A percentile compares a stretch with the other conserved stretches of the same genome.
These are phyloP conservation scores for Esteya vermicola DNA, from an alignment of 2,329 filamentous ascomycete species.

Conservation along the genomic window DNA sequence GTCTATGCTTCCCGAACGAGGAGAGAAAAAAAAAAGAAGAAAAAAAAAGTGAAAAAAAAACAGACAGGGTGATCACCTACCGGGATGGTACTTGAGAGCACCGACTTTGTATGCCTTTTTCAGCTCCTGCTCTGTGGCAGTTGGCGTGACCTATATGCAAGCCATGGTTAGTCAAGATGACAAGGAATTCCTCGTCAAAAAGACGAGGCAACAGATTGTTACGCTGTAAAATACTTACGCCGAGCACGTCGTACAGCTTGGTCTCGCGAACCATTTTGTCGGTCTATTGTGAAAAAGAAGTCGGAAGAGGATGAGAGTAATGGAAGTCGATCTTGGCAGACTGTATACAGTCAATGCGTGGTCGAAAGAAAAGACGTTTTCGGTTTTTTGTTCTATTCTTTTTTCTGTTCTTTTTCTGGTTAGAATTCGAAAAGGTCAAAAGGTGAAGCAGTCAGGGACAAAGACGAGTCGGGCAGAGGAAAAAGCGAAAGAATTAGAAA, in stretches of 20 bases:
- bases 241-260: constrained; percentile 65
- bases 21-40: background rate
- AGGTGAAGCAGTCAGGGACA: background rate
- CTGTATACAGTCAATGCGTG: no score
- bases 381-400: no score
- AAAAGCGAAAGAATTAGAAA: background rate
- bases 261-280: constrained; percentile 63
- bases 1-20: background rate
- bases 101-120: constrained; percentile 83
- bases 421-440: no score
- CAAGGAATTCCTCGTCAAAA: constrained; percentile 10
- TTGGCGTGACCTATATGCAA: constrained; percentile 65
- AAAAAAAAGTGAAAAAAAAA: no score
- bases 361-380: no score
- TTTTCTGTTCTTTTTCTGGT: no score
- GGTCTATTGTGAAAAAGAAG: background rate
- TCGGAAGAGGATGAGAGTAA: background rate
- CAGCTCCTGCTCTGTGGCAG: constrained; percentile 70
- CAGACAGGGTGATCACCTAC: constrained; percentile 36
- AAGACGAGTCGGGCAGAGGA: background rate
- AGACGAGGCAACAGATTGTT: background rate
- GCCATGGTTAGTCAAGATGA: no score
- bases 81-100: constrained; percentile 73
- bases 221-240: constrained; percentile 36
- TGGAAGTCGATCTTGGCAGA: background rate